These are phyloP conservation scores for Strigomonas galati DNA, from an alignment of 208 protist genomes.

Conservation along the genomic window DNA sequence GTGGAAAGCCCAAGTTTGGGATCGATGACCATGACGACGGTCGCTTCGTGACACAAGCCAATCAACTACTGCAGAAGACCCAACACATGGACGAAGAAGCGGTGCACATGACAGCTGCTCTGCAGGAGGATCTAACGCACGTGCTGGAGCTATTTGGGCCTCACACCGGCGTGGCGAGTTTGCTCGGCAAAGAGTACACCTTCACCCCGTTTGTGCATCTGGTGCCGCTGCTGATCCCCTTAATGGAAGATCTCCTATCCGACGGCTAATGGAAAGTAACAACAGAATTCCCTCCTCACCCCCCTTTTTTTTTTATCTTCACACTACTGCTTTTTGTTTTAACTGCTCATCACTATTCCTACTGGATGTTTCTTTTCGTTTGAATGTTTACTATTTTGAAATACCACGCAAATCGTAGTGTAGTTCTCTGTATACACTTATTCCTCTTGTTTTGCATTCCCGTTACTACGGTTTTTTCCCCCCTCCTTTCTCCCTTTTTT, in stretches of 20 bases:
- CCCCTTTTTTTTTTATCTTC: conserved; percentile 10
- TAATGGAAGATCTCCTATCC: conserved; percentile 32
- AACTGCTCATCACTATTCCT: no score
- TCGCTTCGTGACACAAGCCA: not conserved
- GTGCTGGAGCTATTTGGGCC: conserved; percentile 29
- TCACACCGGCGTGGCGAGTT: conserved; percentile 25
- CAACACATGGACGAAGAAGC: conserved; percentile 25
- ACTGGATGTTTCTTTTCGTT: not conserved
- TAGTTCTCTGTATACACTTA: no score
- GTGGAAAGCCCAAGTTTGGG: not conserved
- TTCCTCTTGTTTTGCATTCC: no score
- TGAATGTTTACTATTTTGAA: not conserved
- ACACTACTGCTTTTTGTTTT: not conserved
- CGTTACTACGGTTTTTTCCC: no score
- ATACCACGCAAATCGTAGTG: no score
- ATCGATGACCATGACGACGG: not conserved
- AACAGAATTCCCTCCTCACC: no score
- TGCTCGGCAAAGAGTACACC: conserved; percentile 31
- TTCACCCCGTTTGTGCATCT: conserved; percentile 32
- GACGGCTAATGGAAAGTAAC: not conserved
- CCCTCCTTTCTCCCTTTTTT: not conserved
- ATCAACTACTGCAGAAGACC: conserved; percentile 8
- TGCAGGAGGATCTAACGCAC: conserved; percentile 31
- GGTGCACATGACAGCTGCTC: conserved; percentile 14
- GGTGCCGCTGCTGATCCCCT: conserved; percentile 30